Base-by-base conservation (phyloP, 2,329 filamentous ascomycete genomes). In the Pseudonectria buxi region DNA sequence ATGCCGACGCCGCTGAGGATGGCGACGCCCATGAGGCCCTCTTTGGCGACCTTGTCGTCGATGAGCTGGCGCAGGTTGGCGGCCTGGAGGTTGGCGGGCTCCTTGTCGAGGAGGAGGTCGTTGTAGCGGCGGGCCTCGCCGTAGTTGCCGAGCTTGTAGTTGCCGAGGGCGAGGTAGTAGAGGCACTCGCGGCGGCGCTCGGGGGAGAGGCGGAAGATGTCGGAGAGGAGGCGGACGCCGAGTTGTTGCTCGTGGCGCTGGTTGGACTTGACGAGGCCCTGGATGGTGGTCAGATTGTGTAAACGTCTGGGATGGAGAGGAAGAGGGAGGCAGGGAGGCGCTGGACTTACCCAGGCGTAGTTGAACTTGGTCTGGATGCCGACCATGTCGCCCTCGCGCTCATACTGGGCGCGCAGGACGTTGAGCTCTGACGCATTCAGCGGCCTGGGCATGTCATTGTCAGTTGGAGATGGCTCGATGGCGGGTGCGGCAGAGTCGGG, bases 281-380 rank as follows among this genome's bases (percentile, higher is more conserved):
- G 49, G 16, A 24, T 6, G 16, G 29, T 13, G 35, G 44, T 15
- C 29, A 34, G n/a, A n/a, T n/a, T n/a, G n/a, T n/a, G n/a, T n/a
- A n/a, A n/a, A n/a, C n/a, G 32, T 26, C 13, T 28, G 32, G 24
- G 25, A 32, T 26, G 30, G 36, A 15, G 32, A 16, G 30, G 37
- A 15, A 26, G 14, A 18, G 39, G 45, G 11, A 25, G 28, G 29
- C 27, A 28, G 9, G 26, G 29, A 31, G 22, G n/a, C n/a, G n/a
- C n/a, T 10, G 25, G 25, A 50, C 71, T 38, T 77, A 94, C 88
- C 92, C 92, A 98, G 58, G 92, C 90, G 63, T 90, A 96, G 78
- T 98, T 98, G 77, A 98, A 98, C 62, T 96, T 96, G 43, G 92
- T 98, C 65, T 98, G 92, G 27, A 98, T 78, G 41, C 90, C 89